Evolutionary conservation across 805 yeast genomes (phyloP).

Genomic region (Metschnikowia proteae): DNA sequence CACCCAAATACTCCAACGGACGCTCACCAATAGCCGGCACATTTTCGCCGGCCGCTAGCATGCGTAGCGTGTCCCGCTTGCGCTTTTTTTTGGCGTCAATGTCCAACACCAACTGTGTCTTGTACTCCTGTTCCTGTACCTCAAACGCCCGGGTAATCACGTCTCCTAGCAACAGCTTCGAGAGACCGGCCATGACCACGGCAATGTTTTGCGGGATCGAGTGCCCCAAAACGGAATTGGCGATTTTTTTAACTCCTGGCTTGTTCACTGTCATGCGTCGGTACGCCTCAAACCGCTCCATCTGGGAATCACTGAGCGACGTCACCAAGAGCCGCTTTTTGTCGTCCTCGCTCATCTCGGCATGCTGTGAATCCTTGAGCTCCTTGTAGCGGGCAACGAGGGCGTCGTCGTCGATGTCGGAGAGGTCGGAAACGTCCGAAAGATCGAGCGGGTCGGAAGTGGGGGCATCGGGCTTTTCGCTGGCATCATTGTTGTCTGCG

Average conservation of each 20-base stretch:
- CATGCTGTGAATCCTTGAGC: conserved; percentile 30
- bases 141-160: conserved; percentile 77
- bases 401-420: conserved; percentile 34
- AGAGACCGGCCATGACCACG: conserved; percentile 77
- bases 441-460: conserved; percentile 20
- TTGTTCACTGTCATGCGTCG: conserved; percentile 63
- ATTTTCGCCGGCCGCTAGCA: conserved; percentile 36
- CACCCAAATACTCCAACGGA: conserved; percentile 37
- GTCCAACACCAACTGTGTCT: conserved; percentile 36
- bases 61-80: conserved; percentile 31
- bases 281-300: conserved; percentile 82
- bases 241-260: conserved; percentile 74
- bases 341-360: conserved; percentile 46
- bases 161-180: conserved; percentile 88
- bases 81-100: conserved; percentile 37
- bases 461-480: conserved; percentile 15
- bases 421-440: conserved; percentile 26
- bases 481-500: conserved; percentile 17
- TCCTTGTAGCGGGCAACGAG: conserved; percentile 29
- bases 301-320: conserved; percentile 74
- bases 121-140: conserved; percentile 55
- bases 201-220: conserved; percentile 76
- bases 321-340: conserved; percentile 60
- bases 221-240: conserved; percentile 75
- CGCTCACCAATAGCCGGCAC: conserved; percentile 17